phyloP scores from a whole-genome alignment of 768 basidiomycete species.

The Hydnomerulius pinastri region DNA sequence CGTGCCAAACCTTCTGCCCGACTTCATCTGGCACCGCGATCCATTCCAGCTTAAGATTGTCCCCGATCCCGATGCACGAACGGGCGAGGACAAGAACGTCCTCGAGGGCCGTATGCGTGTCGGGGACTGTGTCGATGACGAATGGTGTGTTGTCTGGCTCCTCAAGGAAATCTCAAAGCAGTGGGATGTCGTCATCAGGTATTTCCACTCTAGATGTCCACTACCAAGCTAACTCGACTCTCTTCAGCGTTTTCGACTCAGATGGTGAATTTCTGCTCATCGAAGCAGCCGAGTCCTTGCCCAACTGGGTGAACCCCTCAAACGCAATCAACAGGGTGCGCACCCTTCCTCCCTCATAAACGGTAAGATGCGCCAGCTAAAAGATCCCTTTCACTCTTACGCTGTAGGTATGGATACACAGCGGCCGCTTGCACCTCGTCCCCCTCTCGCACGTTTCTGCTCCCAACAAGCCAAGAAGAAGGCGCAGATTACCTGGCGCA shows the following conservation, averaged over 20 bases:
- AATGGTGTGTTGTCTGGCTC: constrained; percentile 95
- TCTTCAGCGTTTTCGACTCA: constrained; percentile 64
- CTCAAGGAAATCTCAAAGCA: constrained; percentile 71
- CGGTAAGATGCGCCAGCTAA: constrained; percentile 35
- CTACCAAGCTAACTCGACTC: constrained; percentile 2
- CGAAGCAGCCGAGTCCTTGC: constrained; percentile 89
- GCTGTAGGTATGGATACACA: constrained; percentile 88
- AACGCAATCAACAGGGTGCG: constrained; percentile 93
- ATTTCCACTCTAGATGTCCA: constrained; percentile 22
- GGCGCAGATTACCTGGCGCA: constrained; percentile 44
- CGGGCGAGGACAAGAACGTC: constrained; percentile 45
- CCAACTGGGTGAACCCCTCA: constrained; percentile 87
- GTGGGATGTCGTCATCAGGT: constrained; percentile 86
- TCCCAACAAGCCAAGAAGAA: constrained; percentile 53
- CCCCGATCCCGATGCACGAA: constrained; percentile 40
- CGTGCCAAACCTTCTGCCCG: constrained; percentile 54
- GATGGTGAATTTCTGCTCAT: constrained; percentile 97
- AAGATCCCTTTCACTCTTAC: constrained; percentile 32
- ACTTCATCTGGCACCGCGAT: constrained; percentile 84
- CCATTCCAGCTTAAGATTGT: constrained; percentile 75
- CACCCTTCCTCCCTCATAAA: constrained; percentile 28
- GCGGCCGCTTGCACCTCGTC: constrained; percentile 81
- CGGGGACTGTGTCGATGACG: constrained; percentile 97
- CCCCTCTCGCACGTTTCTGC: constrained; percentile 77
- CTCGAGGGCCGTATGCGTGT: constrained; percentile 87